phyloP scores from a whole-genome alignment of 345 rosid genomes.

The Lepidium africanum region DNA sequence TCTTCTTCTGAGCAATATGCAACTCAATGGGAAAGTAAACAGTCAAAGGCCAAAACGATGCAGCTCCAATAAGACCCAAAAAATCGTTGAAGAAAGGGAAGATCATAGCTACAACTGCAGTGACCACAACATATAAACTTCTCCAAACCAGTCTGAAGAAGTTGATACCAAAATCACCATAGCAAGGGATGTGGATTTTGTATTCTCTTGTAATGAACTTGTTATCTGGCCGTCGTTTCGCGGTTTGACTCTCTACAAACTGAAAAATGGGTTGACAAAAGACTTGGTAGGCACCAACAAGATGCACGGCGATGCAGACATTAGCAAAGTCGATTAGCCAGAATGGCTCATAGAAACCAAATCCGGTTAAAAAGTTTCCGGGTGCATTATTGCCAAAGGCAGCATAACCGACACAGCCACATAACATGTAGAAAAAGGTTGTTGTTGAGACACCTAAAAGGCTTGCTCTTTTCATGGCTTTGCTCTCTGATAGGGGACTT shows the following conservation, averaged over 20 bases:
- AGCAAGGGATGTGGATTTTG: conserved; percentile 36
- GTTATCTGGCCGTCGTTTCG: conserved; percentile 54
- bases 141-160: conserved; percentile 67
- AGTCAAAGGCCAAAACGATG: conserved; percentile 82
- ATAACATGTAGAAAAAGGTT: conserved; percentile 58
- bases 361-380: conserved; percentile 81
- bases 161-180: conserved; percentile 42
- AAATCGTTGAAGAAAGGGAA: conserved; percentile 89
- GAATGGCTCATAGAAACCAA: conserved; percentile 83
- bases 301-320: conserved; percentile 69
- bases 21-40: conserved; percentile 87
- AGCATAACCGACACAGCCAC: conserved; percentile 77
- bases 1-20: conserved; percentile 55
- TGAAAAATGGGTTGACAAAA: conserved; percentile 67
- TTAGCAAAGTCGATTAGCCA: conserved; percentile 90
- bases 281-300: conserved; percentile 83
- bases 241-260: conserved; percentile 48
- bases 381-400: conserved; percentile 84
- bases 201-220: conserved; percentile 48
- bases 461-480: conserved; percentile 59
- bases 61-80: conserved; percentile 80
- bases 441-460: conserved; percentile 49
- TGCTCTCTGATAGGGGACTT: conserved; percentile 57
- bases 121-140: conserved; percentile 52
- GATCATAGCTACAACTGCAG: conserved; percentile 67